Evolutionary conservation across 2,329 filamentous ascomycete species (phyloP), one percentile per base, ranked within the genome.

Genomic region (Calonectria montana): DNA sequence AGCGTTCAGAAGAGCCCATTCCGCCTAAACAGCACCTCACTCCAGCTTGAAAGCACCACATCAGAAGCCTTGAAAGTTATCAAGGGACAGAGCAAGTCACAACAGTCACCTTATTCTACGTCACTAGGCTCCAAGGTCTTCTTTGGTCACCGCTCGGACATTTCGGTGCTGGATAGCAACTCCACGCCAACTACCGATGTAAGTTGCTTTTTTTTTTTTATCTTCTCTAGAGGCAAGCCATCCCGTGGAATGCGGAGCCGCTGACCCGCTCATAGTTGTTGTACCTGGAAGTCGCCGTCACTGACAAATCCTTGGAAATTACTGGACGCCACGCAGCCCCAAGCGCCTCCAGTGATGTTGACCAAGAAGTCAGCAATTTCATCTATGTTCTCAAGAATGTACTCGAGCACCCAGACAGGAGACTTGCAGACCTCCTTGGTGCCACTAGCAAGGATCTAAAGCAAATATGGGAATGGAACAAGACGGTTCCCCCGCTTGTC

Each of bases 401-500:
- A 31, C 63, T 71, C 21, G 66, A 75, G 55, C 48, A 74, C 10
- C 72, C 65, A 23, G 70, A 75, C 45, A 31, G 62, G 21, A 63
- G 61, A 7, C 45, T 72, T 8, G 59, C 53, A 13, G 70, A 73
- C 27, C 70, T 74, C n/a, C 53, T 70, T 2, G 63, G 65, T 18
- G 72, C 61, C 50, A 77, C 79, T 6, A 41, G 75, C 35, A 79
- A 82, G 27, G 84, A 88, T 70, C 76, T 87, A 21, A 80, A 84
- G 16, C 84, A 86, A 71, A 78, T 89, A 61, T 87, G 86, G 85
- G 72, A 74, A 23, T 88, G 87, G 86, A 88, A 88, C 75, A 79
- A 82, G 21, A 77, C 79, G 1, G 76, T 88, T 2, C 84, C 86
- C 1, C 80, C 83, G 0, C 81, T 82, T 3, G 77, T 88, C 23